Evolutionary conservation across 2,329 filamentous ascomycete genomes (phyloP).

Genomic region (Sporothrix inflata): DNA sequence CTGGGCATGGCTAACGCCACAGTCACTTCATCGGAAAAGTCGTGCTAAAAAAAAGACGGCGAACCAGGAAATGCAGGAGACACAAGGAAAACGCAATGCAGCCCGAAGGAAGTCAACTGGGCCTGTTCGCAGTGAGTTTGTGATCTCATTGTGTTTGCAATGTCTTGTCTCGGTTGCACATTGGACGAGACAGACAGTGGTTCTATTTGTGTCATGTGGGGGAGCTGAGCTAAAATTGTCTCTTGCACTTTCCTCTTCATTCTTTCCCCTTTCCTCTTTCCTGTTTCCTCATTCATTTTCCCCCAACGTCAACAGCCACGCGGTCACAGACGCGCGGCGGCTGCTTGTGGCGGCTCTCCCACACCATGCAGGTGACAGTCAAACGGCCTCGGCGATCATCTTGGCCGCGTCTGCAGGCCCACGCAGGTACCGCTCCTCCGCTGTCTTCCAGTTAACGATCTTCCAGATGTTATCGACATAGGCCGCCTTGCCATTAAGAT

Average conservation of each 20-base stretch:
- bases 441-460: constrained; percentile 76
- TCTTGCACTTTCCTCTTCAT: background rate
- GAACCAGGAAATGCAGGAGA: background rate
- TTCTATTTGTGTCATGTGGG: constrained; percentile 18
- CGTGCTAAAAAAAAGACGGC: background rate
- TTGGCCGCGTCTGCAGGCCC: constrained; percentile 52
- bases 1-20: background rate
- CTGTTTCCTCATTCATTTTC: background rate
- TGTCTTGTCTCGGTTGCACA: background rate
- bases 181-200: background rate
- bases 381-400: constrained; percentile 49
- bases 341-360: background rate
- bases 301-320: background rate
- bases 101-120: too few relatives aligned
- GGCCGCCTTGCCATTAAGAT: constrained; percentile 73
- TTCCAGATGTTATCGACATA: constrained; percentile 80
- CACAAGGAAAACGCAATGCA: background rate
- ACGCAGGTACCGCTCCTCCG: constrained; percentile 64
- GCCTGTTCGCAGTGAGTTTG: background rate
- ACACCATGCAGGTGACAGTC: constrained; percentile 26
- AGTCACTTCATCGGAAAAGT: background rate
- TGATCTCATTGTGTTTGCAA: background rate
- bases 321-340: background rate
- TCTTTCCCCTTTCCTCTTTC: background rate
- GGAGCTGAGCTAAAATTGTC: background rate